These are phyloP conservation scores for Lolium perenne DNA, from an alignment of 176 grass and related monocot genomes.

Conservation along the genomic window DNA sequence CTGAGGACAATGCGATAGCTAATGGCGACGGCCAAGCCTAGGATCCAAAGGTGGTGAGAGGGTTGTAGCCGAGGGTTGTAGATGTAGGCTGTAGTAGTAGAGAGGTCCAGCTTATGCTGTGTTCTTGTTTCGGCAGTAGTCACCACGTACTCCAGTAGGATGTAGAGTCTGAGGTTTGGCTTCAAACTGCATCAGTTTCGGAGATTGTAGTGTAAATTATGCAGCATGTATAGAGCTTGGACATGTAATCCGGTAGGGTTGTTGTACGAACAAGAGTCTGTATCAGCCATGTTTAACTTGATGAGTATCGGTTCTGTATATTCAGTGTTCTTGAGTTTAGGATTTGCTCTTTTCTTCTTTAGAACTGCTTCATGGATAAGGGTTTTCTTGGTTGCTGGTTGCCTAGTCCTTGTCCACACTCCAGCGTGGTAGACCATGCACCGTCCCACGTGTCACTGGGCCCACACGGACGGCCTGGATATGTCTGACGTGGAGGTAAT, in stretches of 20 bases:
- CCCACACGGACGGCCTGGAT: constrained; percentile 42
- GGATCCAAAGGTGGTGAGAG: neutral
- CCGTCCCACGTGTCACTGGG: constrained; percentile 43
- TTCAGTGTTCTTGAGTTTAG: neutral
- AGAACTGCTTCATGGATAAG: neutral
- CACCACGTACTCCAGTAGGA: constrained; percentile 28
- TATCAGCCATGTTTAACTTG: neutral
- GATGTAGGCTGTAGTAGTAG: neutral
- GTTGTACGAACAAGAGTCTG: constrained; percentile 5
- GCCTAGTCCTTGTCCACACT: constrained; percentile 7
- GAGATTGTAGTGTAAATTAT: constrained; percentile 24
- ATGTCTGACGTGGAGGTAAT: constrained; percentile 40
- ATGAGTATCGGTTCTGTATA: neutral
- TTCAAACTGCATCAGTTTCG: neutral
- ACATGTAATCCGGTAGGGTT: neutral
- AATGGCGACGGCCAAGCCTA: neutral
- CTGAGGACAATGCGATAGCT: neutral
- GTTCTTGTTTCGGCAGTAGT: neutral
- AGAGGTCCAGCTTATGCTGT: neutral
- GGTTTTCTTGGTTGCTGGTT: neutral
- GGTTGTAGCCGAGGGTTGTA: neutral
- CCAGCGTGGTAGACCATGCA: constrained; percentile 39
- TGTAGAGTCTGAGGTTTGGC: neutral
- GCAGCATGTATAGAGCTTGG: neutral
- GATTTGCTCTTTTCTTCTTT: neutral